Conservation (phyloP, 305 asterid genomes). For the Fraxinus floribunda region DNA sequence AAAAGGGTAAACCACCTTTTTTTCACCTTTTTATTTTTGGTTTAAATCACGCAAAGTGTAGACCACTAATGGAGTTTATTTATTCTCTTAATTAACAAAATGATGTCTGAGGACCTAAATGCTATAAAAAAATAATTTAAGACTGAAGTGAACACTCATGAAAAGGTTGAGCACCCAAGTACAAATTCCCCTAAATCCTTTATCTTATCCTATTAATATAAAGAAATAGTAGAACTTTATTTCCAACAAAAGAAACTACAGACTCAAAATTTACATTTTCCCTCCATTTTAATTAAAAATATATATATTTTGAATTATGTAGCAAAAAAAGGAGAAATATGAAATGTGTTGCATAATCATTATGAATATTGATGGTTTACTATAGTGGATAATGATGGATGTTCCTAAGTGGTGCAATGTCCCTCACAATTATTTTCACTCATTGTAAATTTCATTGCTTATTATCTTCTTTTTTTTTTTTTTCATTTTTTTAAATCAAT, state of each 20-base stretch:
- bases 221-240: not conserved
- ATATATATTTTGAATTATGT: not conserved
- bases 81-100: not conserved
- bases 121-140: no score
- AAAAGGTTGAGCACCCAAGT: not conserved
- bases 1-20: not conserved
- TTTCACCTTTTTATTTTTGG: not conserved
- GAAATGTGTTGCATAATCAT: conserved; percentile 17
- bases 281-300: not conserved
- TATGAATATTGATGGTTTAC: conserved; percentile 27
- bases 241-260: not conserved
- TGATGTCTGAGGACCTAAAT: not conserved
- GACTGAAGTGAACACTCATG: not conserved
- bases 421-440: conserved; percentile 12
- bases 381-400: conserved; percentile 38
- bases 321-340: not conserved
- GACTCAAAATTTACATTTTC: not conserved
- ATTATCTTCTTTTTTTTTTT: not conserved
- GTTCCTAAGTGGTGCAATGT: conserved; percentile 23
- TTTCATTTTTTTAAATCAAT: not conserved
- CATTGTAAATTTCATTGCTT: not conserved
- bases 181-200: not conserved
- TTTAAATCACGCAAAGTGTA: not conserved
- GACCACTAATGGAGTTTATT: not conserved
- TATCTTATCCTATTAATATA: no score